Conservation (phyloP, 352 stramenopile species). For the Sclerospora graminicola region DNA sequence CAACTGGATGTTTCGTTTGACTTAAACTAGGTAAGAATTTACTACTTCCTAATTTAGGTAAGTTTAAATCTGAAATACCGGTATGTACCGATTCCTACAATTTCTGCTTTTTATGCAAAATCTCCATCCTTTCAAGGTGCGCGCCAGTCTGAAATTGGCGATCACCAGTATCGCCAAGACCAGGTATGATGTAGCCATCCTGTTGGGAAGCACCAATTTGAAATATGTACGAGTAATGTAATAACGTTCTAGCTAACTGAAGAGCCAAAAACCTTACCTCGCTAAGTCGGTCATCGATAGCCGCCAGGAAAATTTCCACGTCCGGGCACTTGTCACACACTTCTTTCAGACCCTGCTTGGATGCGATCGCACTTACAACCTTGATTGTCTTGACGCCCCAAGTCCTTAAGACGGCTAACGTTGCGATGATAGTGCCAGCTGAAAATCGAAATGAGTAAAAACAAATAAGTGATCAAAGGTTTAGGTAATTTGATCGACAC, state of each 20-base stretch:
- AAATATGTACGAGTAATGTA: too few relatives aligned
- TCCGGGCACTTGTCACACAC: constrained; percentile 66
- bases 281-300: constrained; percentile 64
- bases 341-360: constrained; percentile 84
- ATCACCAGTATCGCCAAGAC: constrained; percentile 75
- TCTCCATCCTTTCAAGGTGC: constrained; percentile 30
- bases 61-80: not conserved
- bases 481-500: not conserved
- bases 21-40: too few relatives aligned
- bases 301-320: constrained; percentile 67
- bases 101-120: constrained; percentile 47
- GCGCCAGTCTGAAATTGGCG: constrained; percentile 71
- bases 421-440: constrained; percentile 90
- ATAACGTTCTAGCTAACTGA: too few relatives aligned
- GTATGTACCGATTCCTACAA: constrained; percentile 14
- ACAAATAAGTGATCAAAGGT: not conserved
- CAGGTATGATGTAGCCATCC: constrained; percentile 74
- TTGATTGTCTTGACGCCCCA: constrained; percentile 92
- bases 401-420: constrained; percentile 93
- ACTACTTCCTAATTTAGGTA: too few relatives aligned
- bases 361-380: constrained; percentile 90
- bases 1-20: not conserved
- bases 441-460: not conserved
- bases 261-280: constrained; percentile 38
- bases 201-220: constrained; percentile 11